These are phyloP conservation scores for Trypanosoma platydactyli DNA, from an alignment of 208 protist genomes.

Conservation along the genomic window DNA sequence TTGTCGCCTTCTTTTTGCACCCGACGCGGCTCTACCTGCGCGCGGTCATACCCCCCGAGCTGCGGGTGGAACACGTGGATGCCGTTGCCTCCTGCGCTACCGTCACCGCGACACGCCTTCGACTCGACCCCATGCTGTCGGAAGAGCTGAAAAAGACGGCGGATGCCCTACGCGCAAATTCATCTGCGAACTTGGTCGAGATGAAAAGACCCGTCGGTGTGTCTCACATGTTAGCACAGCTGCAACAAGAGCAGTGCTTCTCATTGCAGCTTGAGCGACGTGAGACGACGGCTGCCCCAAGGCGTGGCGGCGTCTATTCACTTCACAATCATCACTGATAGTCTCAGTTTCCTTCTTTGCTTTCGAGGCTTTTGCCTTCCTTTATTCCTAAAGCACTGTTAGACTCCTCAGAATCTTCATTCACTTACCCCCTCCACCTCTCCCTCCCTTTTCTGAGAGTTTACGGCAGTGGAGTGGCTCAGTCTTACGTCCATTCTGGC, in stretches of 20 bases:
- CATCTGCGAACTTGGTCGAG: neutral
- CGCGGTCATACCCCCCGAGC: constrained; percentile 53
- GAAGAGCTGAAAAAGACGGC: constrained; percentile 20
- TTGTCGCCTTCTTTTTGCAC: constrained; percentile 49
- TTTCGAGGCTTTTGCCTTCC: too few species aligned
- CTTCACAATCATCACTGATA: constrained; percentile 28
- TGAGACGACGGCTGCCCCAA: neutral
- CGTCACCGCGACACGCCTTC: neutral
- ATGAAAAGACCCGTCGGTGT: constrained; percentile 27
- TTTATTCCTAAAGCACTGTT: too few species aligned
- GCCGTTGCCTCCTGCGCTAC: constrained; percentile 4
- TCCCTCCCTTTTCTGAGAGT: too few species aligned
- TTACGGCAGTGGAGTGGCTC: too few species aligned
- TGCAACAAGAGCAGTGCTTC: constrained; percentile 19
- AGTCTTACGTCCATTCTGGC: too few species aligned
- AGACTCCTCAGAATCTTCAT: too few species aligned
- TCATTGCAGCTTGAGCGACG: constrained; percentile 11
- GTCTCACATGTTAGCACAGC: constrained; percentile 27
- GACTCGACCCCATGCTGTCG: constrained; percentile 18
- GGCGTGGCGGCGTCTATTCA: constrained; percentile 4
- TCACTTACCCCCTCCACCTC: constrained; percentile 1
- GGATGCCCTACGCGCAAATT: constrained; percentile 16
- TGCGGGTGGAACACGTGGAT: constrained; percentile 41
- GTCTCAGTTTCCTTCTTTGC: constrained; percentile 16
- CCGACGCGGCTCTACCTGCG: constrained; percentile 45